Evolutionary conservation across 306 rosid genomes (phyloP).

Genomic region (Citrullus colocynthis): DNA sequence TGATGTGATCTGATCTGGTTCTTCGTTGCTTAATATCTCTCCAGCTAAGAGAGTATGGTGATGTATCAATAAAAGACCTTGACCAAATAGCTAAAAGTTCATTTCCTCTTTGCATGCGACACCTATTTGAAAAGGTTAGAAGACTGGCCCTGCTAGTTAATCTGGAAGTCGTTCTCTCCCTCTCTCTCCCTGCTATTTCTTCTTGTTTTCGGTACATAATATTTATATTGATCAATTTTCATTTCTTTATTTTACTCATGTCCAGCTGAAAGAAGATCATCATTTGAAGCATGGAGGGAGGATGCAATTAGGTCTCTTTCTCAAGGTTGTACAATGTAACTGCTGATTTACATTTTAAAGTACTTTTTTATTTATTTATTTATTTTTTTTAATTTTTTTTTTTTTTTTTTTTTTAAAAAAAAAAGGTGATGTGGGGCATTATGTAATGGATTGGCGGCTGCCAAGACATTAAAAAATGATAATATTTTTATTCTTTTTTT

Average conservation of each 20-base stretch:
- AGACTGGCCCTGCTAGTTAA: conserved; percentile 3
- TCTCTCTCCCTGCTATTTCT: neutral
- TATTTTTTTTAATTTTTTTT: no score
- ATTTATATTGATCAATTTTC: neutral
- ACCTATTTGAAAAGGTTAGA: conserved; percentile 82
- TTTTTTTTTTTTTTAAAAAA: no score
- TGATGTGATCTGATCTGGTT: conserved; percentile 12
- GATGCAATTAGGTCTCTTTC: conserved; percentile 97
- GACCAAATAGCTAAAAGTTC: conserved; percentile 73
- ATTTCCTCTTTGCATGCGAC: conserved; percentile 93
- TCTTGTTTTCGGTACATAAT: neutral
- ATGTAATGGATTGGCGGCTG: conserved; percentile 3
- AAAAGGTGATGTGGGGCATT: neutral
- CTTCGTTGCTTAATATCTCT: conserved; percentile 16
- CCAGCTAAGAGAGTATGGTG: conserved; percentile 63
- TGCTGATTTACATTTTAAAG: neutral
- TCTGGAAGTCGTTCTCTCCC: conserved; percentile 6
- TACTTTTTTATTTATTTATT: no score
- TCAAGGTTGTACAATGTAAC: conserved; percentile 41
- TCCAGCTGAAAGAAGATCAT: conserved; percentile 91
- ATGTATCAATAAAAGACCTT: conserved; percentile 65
- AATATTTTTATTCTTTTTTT: neutral
- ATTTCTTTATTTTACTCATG: conserved; percentile 11
- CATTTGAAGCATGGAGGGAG: conserved; percentile 97
- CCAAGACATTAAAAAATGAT: neutral